These are phyloP conservation scores for Stromatinia cepivora DNA, from an alignment of 2,329 filamentous ascomycete species.

Conservation along the genomic window DNA sequence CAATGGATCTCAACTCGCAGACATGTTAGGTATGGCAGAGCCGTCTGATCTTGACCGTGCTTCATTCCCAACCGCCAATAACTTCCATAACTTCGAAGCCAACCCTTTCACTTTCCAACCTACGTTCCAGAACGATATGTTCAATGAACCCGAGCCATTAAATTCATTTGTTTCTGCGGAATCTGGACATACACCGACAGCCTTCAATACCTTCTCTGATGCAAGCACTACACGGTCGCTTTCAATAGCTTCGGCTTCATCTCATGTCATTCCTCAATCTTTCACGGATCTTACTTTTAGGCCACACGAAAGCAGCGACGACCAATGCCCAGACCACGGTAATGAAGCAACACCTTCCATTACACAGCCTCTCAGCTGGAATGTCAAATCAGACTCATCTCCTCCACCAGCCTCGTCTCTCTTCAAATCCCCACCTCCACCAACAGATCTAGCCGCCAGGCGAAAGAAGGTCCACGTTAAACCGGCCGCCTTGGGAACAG, in stretches of 20 bases:
- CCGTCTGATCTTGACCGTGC: constrained; percentile 21
- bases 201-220: constrained; percentile 30
- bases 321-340: constrained; percentile 32
- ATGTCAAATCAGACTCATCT: constrained; percentile 28
- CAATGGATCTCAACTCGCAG: neutral
- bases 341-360: constrained; percentile 23
- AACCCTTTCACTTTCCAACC: neutral
- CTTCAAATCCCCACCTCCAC: constrained; percentile 39
- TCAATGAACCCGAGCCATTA: constrained; percentile 9
- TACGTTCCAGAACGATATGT: neutral
- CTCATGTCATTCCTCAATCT: constrained; percentile 30
- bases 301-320: constrained; percentile 26
- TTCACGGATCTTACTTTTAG: constrained; percentile 25
- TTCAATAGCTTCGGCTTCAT: constrained; percentile 31
- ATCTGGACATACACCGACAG: constrained; percentile 31
- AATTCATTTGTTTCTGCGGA: constrained; percentile 25
- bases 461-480: constrained; percentile 39
- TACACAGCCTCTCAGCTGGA: constrained; percentile 27
- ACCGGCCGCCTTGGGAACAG: constrained; percentile 37
- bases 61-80: constrained; percentile 27
- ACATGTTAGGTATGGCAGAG: neutral
- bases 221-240: constrained; percentile 20
- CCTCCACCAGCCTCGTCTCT: constrained; percentile 34
- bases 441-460: constrained; percentile 38
- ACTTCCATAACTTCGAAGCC: neutral